Evolutionary conservation across 2,329 filamentous ascomycete genomes (phyloP).

Genomic region (Trichoderma guizhouense): DNA sequence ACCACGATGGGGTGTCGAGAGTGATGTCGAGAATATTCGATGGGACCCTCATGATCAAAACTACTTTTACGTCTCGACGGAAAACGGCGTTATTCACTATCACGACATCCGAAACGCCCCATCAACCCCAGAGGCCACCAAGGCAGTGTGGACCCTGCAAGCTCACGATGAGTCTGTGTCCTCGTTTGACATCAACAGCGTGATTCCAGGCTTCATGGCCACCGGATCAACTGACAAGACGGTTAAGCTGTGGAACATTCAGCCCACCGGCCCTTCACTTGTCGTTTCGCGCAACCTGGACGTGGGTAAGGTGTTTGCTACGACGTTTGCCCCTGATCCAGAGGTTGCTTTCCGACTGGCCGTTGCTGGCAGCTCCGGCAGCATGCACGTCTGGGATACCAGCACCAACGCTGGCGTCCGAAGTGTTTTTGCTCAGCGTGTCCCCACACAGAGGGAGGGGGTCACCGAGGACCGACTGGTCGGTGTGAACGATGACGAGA

Average conservation of each 20-base stretch:
- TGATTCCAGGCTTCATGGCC: constrained; percentile 87
- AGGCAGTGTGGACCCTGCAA: constrained; percentile 90
- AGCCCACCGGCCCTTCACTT: constrained; percentile 76
- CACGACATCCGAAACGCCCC: constrained; percentile 81
- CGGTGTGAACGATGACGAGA: constrained; percentile 65
- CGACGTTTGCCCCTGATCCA: constrained; percentile 82
- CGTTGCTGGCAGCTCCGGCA: constrained; percentile 91
- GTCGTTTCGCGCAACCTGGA: constrained; percentile 89
- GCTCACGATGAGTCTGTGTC: constrained; percentile 92
- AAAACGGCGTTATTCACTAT: constrained; percentile 87
- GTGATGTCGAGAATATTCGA: constrained; percentile 85
- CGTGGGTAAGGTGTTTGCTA: constrained; percentile 91
- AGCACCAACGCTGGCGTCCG: constrained; percentile 86
- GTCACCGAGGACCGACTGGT: constrained; percentile 71
- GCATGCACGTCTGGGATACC: constrained; percentile 93
- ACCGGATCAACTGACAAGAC: constrained; percentile 93
- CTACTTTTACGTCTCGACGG: constrained; percentile 93
- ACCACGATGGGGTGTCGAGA: constrained; percentile 88
- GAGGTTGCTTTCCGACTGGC: constrained; percentile 90
- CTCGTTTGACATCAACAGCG: constrained; percentile 85
- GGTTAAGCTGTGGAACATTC: constrained; percentile 95
- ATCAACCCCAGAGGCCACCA: constrained; percentile 67
- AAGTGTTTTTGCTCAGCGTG: constrained; percentile 71
- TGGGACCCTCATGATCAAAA: constrained; percentile 94
- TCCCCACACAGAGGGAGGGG: constrained; percentile 53